These are phyloP conservation scores for Leishmania martiniquensis DNA, from an alignment of 208 protist genomes.

Conservation along the genomic window DNA sequence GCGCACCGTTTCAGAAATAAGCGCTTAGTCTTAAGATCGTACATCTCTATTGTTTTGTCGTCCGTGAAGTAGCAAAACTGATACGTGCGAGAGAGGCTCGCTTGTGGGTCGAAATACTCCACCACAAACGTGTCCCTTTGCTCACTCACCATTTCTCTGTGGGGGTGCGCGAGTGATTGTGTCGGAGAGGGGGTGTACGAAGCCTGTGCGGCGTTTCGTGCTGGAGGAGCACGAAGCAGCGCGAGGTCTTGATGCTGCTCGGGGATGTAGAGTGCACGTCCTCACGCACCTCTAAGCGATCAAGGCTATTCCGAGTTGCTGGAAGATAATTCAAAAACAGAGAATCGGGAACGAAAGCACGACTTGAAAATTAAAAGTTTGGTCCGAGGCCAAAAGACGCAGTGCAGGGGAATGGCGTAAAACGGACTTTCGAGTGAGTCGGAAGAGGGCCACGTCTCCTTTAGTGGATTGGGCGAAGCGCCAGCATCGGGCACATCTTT, in stretches of 20 bases:
- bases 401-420: not conserved
- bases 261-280: not conserved
- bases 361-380: not conserved
- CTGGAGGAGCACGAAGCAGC: not conserved
- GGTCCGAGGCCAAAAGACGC: not conserved
- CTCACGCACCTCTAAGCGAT: not conserved
- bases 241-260: not conserved
- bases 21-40: constrained; percentile 91
- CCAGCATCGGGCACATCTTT: not conserved
- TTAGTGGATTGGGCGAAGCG: not conserved
- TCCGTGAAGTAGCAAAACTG: constrained; percentile 90
- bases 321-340: constrained; percentile 13
- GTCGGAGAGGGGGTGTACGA: not conserved
- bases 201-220: not conserved
- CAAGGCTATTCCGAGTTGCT: constrained; percentile 6
- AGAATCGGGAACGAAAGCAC: constrained; percentile 5
- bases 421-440: not conserved
- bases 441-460: not conserved
- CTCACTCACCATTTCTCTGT: constrained; percentile 41
- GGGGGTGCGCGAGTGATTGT: not conserved
- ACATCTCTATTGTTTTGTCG: constrained; percentile 96
- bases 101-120: constrained; percentile 92
- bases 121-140: constrained; percentile 82
- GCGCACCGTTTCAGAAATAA: constrained; percentile 93
- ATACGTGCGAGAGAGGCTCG: constrained; percentile 88